Base-by-base conservation (phyloP, 1,284 basidiomycete species). In the Rhodotorula mucilaginosa region DNA sequence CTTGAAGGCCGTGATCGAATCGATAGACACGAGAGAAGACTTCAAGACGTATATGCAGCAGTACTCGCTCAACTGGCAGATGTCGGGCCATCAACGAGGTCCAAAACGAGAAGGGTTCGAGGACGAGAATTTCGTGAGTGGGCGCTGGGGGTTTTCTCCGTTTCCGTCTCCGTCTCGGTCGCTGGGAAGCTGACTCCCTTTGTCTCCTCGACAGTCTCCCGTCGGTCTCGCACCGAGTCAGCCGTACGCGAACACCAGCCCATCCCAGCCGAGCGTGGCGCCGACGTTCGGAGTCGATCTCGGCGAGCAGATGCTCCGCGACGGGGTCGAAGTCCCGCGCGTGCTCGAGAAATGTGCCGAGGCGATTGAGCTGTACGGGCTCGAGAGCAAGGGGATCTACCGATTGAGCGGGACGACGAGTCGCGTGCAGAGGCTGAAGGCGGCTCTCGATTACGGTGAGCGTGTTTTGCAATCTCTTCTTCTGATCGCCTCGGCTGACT, bases 1-100 rank as follows among this genome's bases (percentile, higher is more conserved):
- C 4, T 83, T 99, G 60, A 97, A 96, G 80, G 84, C 88, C 1
- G 88, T 92, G 12, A 90, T 91, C 68, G 94, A 98, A 80, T 86
- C 87, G 15, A 97, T 99, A 77, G 96, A 99, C 82, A 95, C 95
- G 79, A 88, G 93, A 39, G 85, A 88, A 56, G 97, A 99, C 82
- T 99, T 99, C 83, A 96, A 91, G 82, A 87, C 87, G 29, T 99
- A 91, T 81, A 97, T 99, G 94, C 91, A 97, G 80, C 93, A 97
- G 79, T 99, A 97, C 80, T 89, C 91, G 7, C 84, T 87, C 75
- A 92, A 92, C 10, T 90, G 91, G 73, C 92, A 86, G 21, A 82
- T 85, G 49, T 85, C 88, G 13, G 79, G 81, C 16, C 54, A 56
- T 3, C 80, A 80, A 63, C 75, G 76, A 19, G 81, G 81, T 6